Evolutionary conservation across 768 basidiomycete genomes (phyloP).

Genomic region (Boletellus ananas): DNA sequence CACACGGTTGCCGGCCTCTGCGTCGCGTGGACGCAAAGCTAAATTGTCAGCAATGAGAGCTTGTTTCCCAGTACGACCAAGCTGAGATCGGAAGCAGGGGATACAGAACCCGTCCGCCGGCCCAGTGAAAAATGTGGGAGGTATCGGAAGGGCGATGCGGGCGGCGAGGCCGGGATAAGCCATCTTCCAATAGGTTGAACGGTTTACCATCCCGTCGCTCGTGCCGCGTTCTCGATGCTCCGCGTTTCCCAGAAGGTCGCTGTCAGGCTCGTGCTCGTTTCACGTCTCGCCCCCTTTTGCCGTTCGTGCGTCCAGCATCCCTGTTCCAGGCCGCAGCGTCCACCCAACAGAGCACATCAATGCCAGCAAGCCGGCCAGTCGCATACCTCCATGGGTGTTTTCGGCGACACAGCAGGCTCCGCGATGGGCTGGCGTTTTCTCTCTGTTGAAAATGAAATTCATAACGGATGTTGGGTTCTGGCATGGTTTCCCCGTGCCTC

Average conservation of each 20-base stretch:
- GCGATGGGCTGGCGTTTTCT: not conserved
- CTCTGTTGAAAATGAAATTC: not conserved
- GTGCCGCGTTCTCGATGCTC: not conserved
- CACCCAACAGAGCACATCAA: conserved; percentile 3
- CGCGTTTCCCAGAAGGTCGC: not conserved
- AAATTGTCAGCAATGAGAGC: not conserved
- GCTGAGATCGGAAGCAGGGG: not conserved
- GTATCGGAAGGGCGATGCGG: not conserved
- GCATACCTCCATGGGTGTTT: conserved; percentile 4
- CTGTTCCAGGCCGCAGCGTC: conserved; percentile 3
- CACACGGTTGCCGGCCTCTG: not conserved
- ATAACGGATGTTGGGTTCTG: not conserved
- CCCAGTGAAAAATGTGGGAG: not conserved
- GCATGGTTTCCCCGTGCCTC: not conserved
- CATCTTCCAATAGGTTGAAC: not conserved
- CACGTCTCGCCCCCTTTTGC: not conserved
- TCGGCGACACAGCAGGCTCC: conserved; percentile 2
- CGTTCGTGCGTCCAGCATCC: conserved; percentile 2
- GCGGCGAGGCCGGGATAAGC: not conserved
- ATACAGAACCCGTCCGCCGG: not conserved
- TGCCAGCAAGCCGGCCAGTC: not conserved
- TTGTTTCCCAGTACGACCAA: not conserved
- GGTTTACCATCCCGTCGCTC: not conserved
- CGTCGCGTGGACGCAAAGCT: not conserved
- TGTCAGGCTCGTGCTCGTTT: not conserved